A percentile compares a stretch with the other conserved stretches of the same genome.
Conservation (phyloP, 2,329 filamentous ascomycete species). For the Clonostachys rosea region DNA sequence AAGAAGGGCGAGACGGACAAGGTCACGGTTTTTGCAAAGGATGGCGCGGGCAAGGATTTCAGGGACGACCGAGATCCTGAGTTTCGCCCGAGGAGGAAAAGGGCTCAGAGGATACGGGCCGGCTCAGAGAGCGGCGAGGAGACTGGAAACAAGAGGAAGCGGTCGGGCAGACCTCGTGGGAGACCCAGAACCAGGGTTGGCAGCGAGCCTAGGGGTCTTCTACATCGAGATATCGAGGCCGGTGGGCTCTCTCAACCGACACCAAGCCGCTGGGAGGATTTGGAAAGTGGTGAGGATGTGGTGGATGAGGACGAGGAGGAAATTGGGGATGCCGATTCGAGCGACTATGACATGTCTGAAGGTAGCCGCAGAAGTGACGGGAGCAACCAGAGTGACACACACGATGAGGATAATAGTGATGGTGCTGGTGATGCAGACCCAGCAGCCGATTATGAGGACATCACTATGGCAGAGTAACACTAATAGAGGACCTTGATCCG, state of each 20-base stretch:
- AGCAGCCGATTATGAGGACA: conserved; percentile 16
- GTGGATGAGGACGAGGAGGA: conserved; percentile 10
- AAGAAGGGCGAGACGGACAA: conserved; percentile 60
- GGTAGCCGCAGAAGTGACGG: too few relatives aligned
- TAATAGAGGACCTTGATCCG: too few relatives aligned
- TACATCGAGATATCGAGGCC: not conserved
- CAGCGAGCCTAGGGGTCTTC: not conserved
- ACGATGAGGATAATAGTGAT: conserved; percentile 4
- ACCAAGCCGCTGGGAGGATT: conserved; percentile 24
- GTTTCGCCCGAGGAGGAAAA: conserved; percentile 24
- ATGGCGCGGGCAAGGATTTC: conserved; percentile 33
- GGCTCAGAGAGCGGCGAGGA: conserved; percentile 8
- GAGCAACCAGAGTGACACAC: not conserved
- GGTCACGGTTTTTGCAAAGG: conserved; percentile 54
- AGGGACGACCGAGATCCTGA: conserved; percentile 34
- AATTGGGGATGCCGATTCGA: not conserved
- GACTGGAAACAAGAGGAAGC: conserved; percentile 4
- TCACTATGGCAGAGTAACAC: not conserved
- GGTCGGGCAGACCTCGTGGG: conserved; percentile 1
- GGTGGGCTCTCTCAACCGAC: conserved; percentile 23
- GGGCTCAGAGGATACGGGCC: conserved; percentile 4
- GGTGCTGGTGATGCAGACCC: conserved; percentile 11
- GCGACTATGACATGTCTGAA: too few relatives aligned
- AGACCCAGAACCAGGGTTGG: not conserved
- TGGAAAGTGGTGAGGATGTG: conserved; percentile 5